Base-by-base conservation (phyloP, 2,329 filamentous ascomycete species). In the Colletotrichum magnum region DNA sequence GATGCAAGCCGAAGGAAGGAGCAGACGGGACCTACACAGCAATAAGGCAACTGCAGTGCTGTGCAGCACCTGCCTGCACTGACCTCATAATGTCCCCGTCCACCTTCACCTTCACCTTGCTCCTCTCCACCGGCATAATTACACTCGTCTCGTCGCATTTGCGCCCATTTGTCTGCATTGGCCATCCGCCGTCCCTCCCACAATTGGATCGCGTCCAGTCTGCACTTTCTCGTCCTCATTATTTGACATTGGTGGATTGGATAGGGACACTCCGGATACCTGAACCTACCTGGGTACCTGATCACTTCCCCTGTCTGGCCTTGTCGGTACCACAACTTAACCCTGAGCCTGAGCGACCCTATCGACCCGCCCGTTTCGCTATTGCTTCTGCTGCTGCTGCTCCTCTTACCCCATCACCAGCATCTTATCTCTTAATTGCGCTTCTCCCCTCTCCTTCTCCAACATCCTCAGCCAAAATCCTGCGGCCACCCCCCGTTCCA, bases 121-220 rank as follows among this genome's bases (percentile, higher is more conserved):
- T 54, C 64, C 57, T n/a, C 41, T 15, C 64, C 60, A 65, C 60
- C 52, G 45, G 60, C 65, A 59, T 68, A 50, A 65, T 65, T 59
- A 53, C 61, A 65, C 26, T 47, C 59, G 41, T 58, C 53, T 51
- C 32, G 47, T 36, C 36, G 62, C 48, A 18, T 48, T 64, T 39
- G 21, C 58, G n/a, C 41, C 32, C 32, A 36, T 36, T 36, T 36
- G 47, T 47, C 50, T 61, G 57, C 63, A 66, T 53, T 60, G 48
- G 48, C 57, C 39, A 48, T 48, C 39, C 43, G 45, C 26, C 26
- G 28, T 50, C 50, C 5, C 16, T 54, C 51, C 10, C 10, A 18
- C 51, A 54, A 28, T 36, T 54, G 18, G 13, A 32, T 18, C 51
- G 45, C 39, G 18, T 32, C 16, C 36, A 24, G 36, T 36, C 21